These are phyloP conservation scores for Lachancea nothofagi DNA, from an alignment of 805 yeast species.

Conservation along the genomic window DNA sequence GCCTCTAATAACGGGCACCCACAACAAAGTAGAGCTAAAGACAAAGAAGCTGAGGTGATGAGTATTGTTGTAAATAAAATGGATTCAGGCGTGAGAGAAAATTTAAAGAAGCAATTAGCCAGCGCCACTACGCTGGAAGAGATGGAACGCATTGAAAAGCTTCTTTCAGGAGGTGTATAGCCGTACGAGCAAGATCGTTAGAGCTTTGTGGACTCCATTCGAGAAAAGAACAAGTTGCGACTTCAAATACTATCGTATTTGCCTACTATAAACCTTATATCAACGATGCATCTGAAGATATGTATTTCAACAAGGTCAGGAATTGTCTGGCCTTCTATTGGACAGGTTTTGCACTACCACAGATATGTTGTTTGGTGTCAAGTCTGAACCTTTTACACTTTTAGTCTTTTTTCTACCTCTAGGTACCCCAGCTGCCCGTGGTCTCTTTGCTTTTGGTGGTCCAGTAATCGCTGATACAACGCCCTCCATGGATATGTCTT, in stretches of 20 bases:
- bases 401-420: constrained; percentile 1
- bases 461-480: too few relatives aligned
- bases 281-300: too few relatives aligned
- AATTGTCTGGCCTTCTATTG: too few relatives aligned
- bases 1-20: background rate
- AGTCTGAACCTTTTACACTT: background rate
- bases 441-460: background rate
- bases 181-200: too few relatives aligned
- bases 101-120: constrained; percentile 48
- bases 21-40: constrained; percentile 12
- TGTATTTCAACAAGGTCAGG: too few relatives aligned
- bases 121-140: constrained; percentile 69
- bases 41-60: constrained; percentile 34
- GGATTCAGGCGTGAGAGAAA: constrained; percentile 47
- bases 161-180: constrained; percentile 36
- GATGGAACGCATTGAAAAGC: constrained; percentile 61
- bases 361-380: background rate
- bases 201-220: too few relatives aligned
- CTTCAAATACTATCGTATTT: too few relatives aligned
- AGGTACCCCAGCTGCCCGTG: background rate
- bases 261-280: too few relatives aligned
- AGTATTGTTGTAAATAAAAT: constrained; percentile 40
- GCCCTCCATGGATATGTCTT: background rate
- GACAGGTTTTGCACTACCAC: constrained; percentile 3
- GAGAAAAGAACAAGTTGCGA: too few relatives aligned